Conservation (phyloP, 768 basidiomycete genomes). For the Termitomyces heimii region DNA sequence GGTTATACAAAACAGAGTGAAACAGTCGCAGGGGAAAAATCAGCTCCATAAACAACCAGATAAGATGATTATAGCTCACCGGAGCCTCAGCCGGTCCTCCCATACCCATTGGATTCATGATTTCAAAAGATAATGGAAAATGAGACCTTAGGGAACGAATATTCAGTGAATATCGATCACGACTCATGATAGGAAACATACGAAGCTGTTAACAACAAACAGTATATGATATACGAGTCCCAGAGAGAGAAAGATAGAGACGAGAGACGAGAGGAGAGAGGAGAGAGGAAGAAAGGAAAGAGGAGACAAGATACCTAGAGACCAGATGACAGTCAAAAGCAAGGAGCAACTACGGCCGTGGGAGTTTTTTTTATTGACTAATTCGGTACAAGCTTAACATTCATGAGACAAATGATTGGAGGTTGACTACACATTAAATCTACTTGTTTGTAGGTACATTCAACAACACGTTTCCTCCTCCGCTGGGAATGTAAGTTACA, state of each 20-base stretch:
- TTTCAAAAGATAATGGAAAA: constrained; percentile 49
- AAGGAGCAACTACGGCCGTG: constrained; percentile 30
- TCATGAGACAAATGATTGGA: background rate
- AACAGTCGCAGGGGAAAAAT: constrained; percentile 20
- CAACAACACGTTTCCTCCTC: constrained; percentile 74
- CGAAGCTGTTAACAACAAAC: constrained; percentile 49
- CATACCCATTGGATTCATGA: constrained; percentile 79
- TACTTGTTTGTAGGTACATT: constrained; percentile 67
- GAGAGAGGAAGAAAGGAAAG: constrained; percentile 41
- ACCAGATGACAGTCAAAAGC: constrained; percentile 43
- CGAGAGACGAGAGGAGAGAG: constrained; percentile 38
- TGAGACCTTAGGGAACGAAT: constrained; percentile 35
- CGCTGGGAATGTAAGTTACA: constrained; percentile 85
- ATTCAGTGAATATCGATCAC: constrained; percentile 11
- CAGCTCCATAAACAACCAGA: constrained; percentile 20
- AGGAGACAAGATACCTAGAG: constrained; percentile 35
- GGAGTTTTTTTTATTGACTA: constrained; percentile 30
- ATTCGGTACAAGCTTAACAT: constrained; percentile 9
- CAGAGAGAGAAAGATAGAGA: constrained; percentile 44
- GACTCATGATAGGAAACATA: constrained; percentile 21
- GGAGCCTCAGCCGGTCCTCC: constrained; percentile 68
- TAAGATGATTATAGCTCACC: constrained; percentile 39
- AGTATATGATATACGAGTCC: constrained; percentile 50
- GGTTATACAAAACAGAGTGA: constrained; percentile 19
- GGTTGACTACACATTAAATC: background rate